Evolutionary conservation across 176 grass and related monocot species (phyloP).

Genomic region (Melocanna baccifera): DNA sequence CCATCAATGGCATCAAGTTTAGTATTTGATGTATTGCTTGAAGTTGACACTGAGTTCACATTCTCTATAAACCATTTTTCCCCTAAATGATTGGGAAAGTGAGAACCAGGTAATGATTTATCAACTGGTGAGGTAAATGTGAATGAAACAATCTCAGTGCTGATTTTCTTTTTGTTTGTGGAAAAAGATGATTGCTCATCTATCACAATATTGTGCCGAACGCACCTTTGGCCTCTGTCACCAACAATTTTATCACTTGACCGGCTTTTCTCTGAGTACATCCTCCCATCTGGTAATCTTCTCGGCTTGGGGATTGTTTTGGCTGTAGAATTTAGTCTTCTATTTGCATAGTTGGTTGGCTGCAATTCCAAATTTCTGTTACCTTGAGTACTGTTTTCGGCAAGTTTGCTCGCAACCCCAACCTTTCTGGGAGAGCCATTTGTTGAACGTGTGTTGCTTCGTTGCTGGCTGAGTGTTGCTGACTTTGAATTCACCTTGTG

Average conservation of each 20-base stretch:
- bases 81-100: conserved; percentile 30
- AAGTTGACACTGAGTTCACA: conserved; percentile 23
- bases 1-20: conserved; percentile 57
- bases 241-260: conserved; percentile 36
- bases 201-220: conserved; percentile 81
- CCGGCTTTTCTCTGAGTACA: conserved; percentile 35
- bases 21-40: conserved; percentile 20
- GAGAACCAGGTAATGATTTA: conserved; percentile 45
- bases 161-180: conserved; percentile 50
- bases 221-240: conserved; percentile 50
- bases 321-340: conserved; percentile 35
- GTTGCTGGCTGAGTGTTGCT: conserved; percentile 41
- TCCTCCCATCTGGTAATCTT: conserved; percentile 45
- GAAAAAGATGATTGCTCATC: conserved; percentile 58
- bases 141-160: conserved; percentile 89
- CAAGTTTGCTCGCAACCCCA: conserved; percentile 20
- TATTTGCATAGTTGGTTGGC: conserved; percentile 22
- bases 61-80: conserved; percentile 32
- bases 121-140: conserved; percentile 87
- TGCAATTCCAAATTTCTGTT: conserved; percentile 40
- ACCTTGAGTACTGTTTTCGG: conserved; percentile 31
- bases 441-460: conserved; percentile 25
- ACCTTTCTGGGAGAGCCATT: conserved; percentile 49
- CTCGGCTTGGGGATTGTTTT: conserved; percentile 48
- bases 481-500: conserved; percentile 51